Evolutionary conservation across 129 eudicot genomes (phyloP), one percentile per base, ranked within the genome.

Genomic region (Scalesia atractyloides): DNA sequence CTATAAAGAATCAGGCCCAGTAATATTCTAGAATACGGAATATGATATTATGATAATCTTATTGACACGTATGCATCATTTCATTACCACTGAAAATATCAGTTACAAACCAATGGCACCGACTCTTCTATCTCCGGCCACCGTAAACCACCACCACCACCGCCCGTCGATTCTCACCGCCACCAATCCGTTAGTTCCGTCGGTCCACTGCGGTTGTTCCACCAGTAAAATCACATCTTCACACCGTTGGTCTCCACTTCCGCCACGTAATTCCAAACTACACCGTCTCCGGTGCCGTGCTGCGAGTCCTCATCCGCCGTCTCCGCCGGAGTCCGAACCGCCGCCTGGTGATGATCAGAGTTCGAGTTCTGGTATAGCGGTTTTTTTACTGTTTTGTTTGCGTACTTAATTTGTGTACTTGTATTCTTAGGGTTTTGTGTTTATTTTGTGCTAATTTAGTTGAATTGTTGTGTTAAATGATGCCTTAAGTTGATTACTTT

Each of bases 301-400:
- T 12, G 9, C 67, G 26, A 74, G 64, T 12, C 71, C 78, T 36
- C 71, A 17, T 36, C 72, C 73, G 8, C 82, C 82, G 26, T 52
- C 76, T 13, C 82, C 82, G 5, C 82, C 82, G 17, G 82, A 71
- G 22, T 51, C 77, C 36, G 77, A 56, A 13, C 82, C 82, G 18
- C 77, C 77, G 49, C 73, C 68, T 10, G 82, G 49, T 48, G 73
- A 78, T 11, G 77, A 71, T 17, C 60, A 70, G 18, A 71, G 67
- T 64, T 70, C 73, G 34, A 56, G 19, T 19, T 70, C 82, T 24
- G 82, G 82, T 78, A 52, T 41, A 43, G 2, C 0, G 10, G 14
- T 49, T 16, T 6, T 50, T 41, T 41, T 50, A 14, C n/a, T 69
- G n/a, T 11, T 61, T 26, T 48, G 14, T 7, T 3, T 61, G 16